Conservation (phyloP, 495 filamentous ascomycete species). For the Thermochaetoides thermophila region DNA sequence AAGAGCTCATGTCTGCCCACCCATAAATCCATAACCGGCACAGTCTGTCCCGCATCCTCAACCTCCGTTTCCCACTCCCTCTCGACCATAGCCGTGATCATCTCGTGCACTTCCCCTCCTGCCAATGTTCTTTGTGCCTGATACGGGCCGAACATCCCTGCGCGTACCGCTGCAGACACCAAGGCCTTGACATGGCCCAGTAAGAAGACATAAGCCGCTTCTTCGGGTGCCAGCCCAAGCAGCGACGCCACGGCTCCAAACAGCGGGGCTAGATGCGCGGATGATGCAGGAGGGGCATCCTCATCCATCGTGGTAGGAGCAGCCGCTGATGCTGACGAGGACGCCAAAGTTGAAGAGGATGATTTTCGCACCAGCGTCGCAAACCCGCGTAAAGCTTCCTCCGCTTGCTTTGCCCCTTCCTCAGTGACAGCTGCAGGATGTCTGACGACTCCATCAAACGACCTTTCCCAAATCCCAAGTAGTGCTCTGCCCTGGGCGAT, state of each 20-base stretch:
- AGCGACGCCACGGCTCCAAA: constrained; percentile 60
- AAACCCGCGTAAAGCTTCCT: background rate
- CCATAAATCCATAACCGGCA: constrained; percentile 86
- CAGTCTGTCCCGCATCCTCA: constrained; percentile 72
- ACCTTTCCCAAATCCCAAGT: constrained; percentile 76
- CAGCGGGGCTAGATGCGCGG: constrained; percentile 63
- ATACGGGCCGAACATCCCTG: constrained; percentile 83
- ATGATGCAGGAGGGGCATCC: constrained; percentile 19
- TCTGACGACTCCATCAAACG: constrained; percentile 29
- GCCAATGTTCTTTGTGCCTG: constrained; percentile 73
- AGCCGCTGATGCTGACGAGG: background rate
- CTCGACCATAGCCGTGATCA: constrained; percentile 47
- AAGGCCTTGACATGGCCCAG: constrained; percentile 80
- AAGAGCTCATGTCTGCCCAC: constrained; percentile 86
- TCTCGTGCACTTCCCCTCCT: constrained; percentile 41
- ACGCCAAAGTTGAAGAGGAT: constrained; percentile 21
- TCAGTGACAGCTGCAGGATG: background rate
- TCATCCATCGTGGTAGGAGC: background rate
- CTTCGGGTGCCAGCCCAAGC: constrained; percentile 44
- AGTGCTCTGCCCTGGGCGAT: constrained; percentile 75
- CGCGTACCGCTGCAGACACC: constrained; percentile 75
- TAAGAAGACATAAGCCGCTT: constrained; percentile 72
- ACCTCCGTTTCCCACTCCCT: constrained; percentile 41
- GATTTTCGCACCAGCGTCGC: constrained; percentile 10
- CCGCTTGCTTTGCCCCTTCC: constrained; percentile 4